These are phyloP conservation scores for Mortierella sp. DNA, from an alignment of 371 early-diverging fungal genomes.

Conservation along the genomic window DNA sequence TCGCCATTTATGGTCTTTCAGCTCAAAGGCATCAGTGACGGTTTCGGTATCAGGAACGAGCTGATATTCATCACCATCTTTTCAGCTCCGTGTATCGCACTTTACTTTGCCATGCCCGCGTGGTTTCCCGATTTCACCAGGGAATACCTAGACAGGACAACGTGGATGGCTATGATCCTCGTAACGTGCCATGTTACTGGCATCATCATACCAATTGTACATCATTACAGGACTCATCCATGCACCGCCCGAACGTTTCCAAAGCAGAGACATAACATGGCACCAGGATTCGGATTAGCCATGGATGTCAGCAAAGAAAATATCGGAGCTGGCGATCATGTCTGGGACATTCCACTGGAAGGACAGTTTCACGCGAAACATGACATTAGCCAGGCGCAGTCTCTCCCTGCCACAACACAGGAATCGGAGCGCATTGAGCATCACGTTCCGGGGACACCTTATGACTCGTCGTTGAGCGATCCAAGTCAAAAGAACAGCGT, in stretches of 20 bases:
- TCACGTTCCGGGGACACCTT: not conserved
- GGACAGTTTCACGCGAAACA: too few species aligned
- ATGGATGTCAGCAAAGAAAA: too few species aligned
- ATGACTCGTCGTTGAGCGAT: not conserved
- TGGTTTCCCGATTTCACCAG: slow-evolving; percentile 11
- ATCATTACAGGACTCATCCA: slow-evolving; percentile 19
- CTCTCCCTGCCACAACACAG: too few species aligned
- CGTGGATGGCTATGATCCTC: slow-evolving; percentile 30
- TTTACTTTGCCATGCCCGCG: slow-evolving; percentile 23
- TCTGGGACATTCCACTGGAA: too few species aligned
- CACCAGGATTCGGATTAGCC: too few species aligned
- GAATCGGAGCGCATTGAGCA: not conserved
- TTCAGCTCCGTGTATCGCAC: slow-evolving; percentile 14
- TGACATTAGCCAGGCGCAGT: not conserved
- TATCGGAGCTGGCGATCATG: too few species aligned
- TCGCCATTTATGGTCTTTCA: slow-evolving; percentile 37
- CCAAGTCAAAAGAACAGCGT: slow-evolving; percentile 9
- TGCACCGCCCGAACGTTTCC: slow-evolving; percentile 13
- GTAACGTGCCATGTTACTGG: slow-evolving; percentile 23
- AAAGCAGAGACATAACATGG: not conserved
- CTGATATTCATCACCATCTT: slow-evolving; percentile 26
- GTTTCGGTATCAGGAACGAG: slow-evolving; percentile 50
- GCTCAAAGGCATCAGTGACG: slow-evolving; percentile 35
- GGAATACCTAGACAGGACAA: slow-evolving; percentile 27
- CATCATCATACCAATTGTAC: slow-evolving; percentile 27